Percentiles rank a stretch among this genome's conserved stretches.
These are phyloP conservation scores for Aegilops umbellulata DNA, from an alignment of 176 grass and related monocot genomes.

Conservation along the genomic window DNA sequence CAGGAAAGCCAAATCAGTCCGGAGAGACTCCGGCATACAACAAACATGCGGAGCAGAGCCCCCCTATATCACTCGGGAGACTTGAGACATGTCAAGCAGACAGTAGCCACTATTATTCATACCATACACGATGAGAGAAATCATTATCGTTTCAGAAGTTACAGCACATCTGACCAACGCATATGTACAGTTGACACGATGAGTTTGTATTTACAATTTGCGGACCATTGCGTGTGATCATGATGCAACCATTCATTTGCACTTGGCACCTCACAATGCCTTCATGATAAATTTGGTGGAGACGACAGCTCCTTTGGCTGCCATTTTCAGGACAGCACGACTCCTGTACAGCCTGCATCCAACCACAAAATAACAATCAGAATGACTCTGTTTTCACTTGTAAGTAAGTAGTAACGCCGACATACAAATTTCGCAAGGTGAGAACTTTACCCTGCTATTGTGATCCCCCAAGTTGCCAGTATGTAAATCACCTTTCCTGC, in stretches of 20 bases:
- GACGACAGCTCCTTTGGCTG: constrained; percentile 50
- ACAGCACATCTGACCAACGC: not conserved
- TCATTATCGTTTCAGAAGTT: not conserved
- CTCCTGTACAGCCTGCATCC: constrained; percentile 60
- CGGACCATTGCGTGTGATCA: not conserved
- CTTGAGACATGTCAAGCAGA: not conserved
- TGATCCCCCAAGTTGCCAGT: constrained; percentile 79
- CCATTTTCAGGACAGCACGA: constrained; percentile 52
- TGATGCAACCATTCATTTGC: not conserved
- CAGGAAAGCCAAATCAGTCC: not conserved
- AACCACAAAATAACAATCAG: not conserved
- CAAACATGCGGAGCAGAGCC: not conserved
- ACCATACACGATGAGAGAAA: not conserved
- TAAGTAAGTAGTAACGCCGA: not conserved
- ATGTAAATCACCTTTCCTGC: constrained; percentile 88
- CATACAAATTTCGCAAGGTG: not conserved
- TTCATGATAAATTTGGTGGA: constrained; percentile 67
- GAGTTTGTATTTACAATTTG: constrained; percentile 46
- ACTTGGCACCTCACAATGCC: constrained; percentile 35
- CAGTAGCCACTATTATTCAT: not conserved
- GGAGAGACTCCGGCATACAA: not conserved
- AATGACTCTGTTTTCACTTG: not conserved
- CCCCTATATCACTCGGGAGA: not conserved
- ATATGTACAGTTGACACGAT: constrained; percentile 27
- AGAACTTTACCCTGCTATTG: constrained; percentile 70